phyloP scores from a whole-genome alignment of 1,139 yeast species.

The Meyerozyma guilliermondii region DNA sequence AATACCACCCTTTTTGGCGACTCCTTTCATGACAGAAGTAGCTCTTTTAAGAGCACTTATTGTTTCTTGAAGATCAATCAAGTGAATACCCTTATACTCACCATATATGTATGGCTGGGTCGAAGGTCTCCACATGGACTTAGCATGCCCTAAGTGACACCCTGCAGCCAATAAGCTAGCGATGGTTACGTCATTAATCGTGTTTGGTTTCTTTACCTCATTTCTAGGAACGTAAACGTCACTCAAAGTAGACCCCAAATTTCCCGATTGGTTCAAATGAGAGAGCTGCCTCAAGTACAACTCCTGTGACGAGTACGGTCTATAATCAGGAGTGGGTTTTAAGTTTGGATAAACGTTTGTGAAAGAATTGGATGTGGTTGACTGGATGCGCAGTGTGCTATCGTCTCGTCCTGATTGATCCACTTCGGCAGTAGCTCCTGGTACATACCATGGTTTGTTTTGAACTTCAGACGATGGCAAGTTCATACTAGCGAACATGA shows the following conservation, averaged over 20 bases:
- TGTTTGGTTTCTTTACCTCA: conserved; percentile 56
- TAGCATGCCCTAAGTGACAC: conserved; percentile 90
- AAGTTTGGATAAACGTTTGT: conserved; percentile 34
- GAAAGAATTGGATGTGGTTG: conserved; percentile 29
- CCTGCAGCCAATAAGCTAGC: conserved; percentile 83
- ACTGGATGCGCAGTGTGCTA: conserved; percentile 16
- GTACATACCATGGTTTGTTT: conserved; percentile 34
- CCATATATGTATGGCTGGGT: conserved; percentile 89
- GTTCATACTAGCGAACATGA: conserved; percentile 29
- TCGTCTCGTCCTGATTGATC: conserved; percentile 7
- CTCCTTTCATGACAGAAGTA: conserved; percentile 70
- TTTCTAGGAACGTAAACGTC: conserved; percentile 67
- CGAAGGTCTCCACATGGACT: conserved; percentile 72
- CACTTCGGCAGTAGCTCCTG: conserved; percentile 2
- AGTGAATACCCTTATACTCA: conserved; percentile 79
- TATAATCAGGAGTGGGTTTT: conserved; percentile 41
- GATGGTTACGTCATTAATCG: conserved; percentile 54
- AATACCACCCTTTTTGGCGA: conserved; percentile 80
- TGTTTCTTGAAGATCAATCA: conserved; percentile 86
- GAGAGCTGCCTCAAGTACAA: conserved; percentile 67
- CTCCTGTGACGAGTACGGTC: conserved; percentile 66
- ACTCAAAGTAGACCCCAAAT: conserved; percentile 61
- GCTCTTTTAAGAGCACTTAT: conserved; percentile 72
- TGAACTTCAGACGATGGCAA: conserved; percentile 27
- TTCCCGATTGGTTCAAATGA: conserved; percentile 40